Base-by-base conservation (phyloP, 202 grass and related monocot genomes). In the Setaria viridis region DNA sequence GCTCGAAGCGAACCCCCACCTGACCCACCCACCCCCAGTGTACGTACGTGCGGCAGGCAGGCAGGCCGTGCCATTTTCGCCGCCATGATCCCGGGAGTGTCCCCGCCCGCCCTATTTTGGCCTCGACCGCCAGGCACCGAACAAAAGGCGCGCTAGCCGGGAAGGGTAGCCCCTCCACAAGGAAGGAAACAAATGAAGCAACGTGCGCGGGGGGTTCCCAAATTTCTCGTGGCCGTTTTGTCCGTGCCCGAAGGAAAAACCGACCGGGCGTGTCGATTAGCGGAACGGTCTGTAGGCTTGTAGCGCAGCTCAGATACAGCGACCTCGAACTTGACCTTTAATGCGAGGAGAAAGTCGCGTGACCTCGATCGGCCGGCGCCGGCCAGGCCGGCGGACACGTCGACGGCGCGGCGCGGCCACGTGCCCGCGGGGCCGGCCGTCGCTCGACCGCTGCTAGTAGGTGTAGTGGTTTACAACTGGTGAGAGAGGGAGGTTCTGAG, bases 391-490 rank as follows among this genome's bases (percentile, higher is more conserved):
- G 35, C 67, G 41, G 56, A 34, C 37, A 4, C 19, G 25, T 81
- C 78, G 37, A 55, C 78, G 48, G 29, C 35, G 33, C 30, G 60
- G 60, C 21, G 15, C 15, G 13, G 34, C 74, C 87, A 70, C 79
- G 87, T 89, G 81, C 62, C 7, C 0, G 21, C 46, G 77, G 29
- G 29, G 29, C 46, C 77, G 45, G 19, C 5, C 60, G 30, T 34
- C 32, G 11, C 77, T 35, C 77, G 5, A 15, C 37, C 21, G 19
- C 42, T 34, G 20, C 11, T 51, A 17, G 41, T 2, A 13, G 11
- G n/a, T 0, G 12, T 45, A 62, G 48, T 69, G 47, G 64, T 77
- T 39, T 71, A 70, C 83, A 82, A 69, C 72, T 71, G 62, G 47
- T 17, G 35, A n/a, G 10, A 29, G 11, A 25, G 25, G 25, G 25